Evolutionary conservation across 2,329 filamentous ascomycete genomes (phyloP), one percentile per base, ranked within the genome.

Genomic region (Colletotrichum musicola): DNA sequence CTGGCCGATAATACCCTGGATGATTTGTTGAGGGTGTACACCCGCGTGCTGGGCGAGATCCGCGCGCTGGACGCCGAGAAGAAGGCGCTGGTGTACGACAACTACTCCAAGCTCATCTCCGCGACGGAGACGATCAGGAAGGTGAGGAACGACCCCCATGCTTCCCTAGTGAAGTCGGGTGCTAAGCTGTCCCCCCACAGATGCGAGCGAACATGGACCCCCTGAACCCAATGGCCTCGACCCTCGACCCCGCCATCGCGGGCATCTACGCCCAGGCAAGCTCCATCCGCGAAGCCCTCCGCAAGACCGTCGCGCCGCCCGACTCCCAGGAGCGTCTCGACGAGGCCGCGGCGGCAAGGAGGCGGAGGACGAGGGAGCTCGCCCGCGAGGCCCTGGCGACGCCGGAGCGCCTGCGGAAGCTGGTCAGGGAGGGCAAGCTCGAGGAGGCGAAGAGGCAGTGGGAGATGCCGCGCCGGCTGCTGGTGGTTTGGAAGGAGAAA

Each of bases 31-130:
- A 85, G 85, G 61, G 84, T 91, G 1, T 94, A 96, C 77, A 90
- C 91, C 54, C 86, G 88, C 22, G 84, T 95, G 10, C 81, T 95
- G 73, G 87, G 89, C 72, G 95, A 98, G 81, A 95, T 97, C 55
- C 84, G 94, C 44, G 95, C 93, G 2, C 85, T 99, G 18, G 96
- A 98, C 76, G 95, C 95, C 25, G 96, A 99, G 85, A 92, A 96
- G 80, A 99, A 99, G 82, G 95, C 95, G 1, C 82, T 99, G 70
- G 96, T 99, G 4, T 99, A 99, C 79, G 95, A 99, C 79, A 99
- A 99, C 78, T 99, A 98, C 80, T 96, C 92, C 73, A 98, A 98
- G 81, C 82, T 99, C 73, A 98, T 99, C 73, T 89, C 92, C n/a
- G 96, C 96, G 1, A 98, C 97, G 12, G 95, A 97, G 80, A 98